Conservation (phyloP, 1,139 yeast species). For the Yamadazyma songkhlaensis region DNA sequence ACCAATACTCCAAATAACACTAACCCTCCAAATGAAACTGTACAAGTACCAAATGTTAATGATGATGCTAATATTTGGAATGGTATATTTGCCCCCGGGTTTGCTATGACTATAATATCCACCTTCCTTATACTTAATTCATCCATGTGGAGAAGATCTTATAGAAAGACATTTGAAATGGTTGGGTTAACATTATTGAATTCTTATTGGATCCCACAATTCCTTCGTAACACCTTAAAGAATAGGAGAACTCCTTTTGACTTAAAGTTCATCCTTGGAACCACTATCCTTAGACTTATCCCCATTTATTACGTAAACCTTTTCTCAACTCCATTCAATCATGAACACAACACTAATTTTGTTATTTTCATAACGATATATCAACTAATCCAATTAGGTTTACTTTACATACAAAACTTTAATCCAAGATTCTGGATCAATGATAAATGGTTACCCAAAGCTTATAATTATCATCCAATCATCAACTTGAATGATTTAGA, state of each 20-base stretch:
- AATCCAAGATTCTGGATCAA: constrained; percentile 89
- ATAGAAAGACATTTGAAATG: constrained; percentile 60
- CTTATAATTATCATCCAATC: constrained; percentile 78
- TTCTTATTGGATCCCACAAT: constrained; percentile 92
- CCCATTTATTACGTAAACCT: constrained; percentile 67
- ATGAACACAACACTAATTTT: constrained; percentile 53
- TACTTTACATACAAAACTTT: constrained; percentile 61
- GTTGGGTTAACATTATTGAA: constrained; percentile 49
- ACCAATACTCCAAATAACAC: too few relatives aligned
- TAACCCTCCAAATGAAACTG: constrained; percentile 8
- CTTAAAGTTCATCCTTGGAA: constrained; percentile 71
- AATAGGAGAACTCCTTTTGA: constrained; percentile 66
- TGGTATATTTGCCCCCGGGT: constrained; percentile 59
- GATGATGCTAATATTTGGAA: constrained; percentile 62
- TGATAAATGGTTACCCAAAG: constrained; percentile 66
- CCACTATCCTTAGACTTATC: constrained; percentile 56
- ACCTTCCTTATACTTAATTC: constrained; percentile 59
- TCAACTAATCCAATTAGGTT: constrained; percentile 53
- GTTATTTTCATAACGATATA: constrained; percentile 46
- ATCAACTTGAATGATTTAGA: constrained; percentile 62
- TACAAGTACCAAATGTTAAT: constrained; percentile 11
- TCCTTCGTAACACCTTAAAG: constrained; percentile 70
- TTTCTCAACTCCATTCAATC: constrained; percentile 45
- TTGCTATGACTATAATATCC: constrained; percentile 56
- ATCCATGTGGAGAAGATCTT: constrained; percentile 58